Evolutionary conservation across 768 basidiomycete species (phyloP).

Genomic region (Leucocoprinus birnbaumii): DNA sequence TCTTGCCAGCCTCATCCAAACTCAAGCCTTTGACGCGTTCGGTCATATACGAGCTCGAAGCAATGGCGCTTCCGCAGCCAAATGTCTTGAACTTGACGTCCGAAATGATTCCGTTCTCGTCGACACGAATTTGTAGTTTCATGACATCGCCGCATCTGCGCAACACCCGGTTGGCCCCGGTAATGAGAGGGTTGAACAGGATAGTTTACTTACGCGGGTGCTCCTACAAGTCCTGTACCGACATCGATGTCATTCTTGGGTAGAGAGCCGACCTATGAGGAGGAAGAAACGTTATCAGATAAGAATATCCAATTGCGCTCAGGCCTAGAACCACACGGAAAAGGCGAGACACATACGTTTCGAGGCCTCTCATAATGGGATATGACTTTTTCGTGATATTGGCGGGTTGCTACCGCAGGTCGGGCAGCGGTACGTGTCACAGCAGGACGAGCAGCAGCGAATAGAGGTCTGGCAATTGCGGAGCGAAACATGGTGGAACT

Average conservation of each 20-base stretch:
- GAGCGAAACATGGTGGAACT: conserved; percentile 64
- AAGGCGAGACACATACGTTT: conserved; percentile 67
- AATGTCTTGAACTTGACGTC: conserved; percentile 99
- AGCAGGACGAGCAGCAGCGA: conserved; percentile 43
- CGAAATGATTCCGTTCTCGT: conserved; percentile 91
- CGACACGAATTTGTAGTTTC: conserved; percentile 98
- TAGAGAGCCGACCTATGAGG: conserved; percentile 85
- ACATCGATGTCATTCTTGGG: conserved; percentile 90
- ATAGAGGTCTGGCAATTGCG: conserved; percentile 47
- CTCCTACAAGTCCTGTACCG: conserved; percentile 96
- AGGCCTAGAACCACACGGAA: conserved; percentile 13
- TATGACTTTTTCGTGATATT: conserved; percentile 95
- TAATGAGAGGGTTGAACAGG: conserved; percentile 7
- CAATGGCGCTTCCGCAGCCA: conserved; percentile 97
- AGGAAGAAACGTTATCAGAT: conserved; percentile 52
- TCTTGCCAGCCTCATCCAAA: conserved; percentile 90
- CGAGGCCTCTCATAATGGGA: conserved; percentile 96
- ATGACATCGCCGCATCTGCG: conserved; percentile 94
- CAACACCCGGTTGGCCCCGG: conserved; percentile 27
- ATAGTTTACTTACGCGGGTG: conserved; percentile 76
- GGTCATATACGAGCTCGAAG: conserved; percentile 97
- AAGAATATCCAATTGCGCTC: conserved; percentile 23
- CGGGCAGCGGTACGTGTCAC: conserved; percentile 35
- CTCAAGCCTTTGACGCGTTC: conserved; percentile 95
- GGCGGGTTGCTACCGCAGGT: conserved; percentile 54